Evolutionary conservation across 495 filamentous ascomycete species (phyloP).

Genomic region (Bombardia bombarda): DNA sequence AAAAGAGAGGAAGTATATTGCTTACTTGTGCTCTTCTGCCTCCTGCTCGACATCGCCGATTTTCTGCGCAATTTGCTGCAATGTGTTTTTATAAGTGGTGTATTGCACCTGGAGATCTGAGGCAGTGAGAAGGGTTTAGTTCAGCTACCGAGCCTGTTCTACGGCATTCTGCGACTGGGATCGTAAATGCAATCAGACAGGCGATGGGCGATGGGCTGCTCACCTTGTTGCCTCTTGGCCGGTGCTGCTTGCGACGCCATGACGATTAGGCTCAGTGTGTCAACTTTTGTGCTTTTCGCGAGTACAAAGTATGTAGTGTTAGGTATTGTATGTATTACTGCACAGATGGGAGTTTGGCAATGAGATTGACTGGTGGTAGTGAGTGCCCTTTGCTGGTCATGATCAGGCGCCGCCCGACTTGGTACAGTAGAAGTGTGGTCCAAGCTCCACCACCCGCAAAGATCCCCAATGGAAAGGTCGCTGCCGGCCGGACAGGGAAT

Average conservation of each 20-base stretch:
- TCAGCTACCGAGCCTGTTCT: background rate
- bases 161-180: background rate
- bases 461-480: too few species aligned
- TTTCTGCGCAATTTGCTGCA: conserved; percentile 90
- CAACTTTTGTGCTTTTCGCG: background rate
- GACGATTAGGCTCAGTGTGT: background rate
- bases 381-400: too few species aligned
- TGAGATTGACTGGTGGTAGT: too few species aligned
- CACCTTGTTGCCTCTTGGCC: conserved; percentile 81
- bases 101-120: conserved; percentile 91
- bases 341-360: too few species aligned
- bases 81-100: conserved; percentile 87
- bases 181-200: too few species aligned
- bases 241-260: conserved; percentile 37
- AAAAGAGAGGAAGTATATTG: conserved; percentile 3
- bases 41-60: conserved; percentile 97
- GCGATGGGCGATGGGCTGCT: too few species aligned
- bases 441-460: background rate
- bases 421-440: conserved; percentile 2
- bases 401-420: too few species aligned
- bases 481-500: too few species aligned
- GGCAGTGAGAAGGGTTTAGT: conserved; percentile 2
- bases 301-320: too few species aligned
- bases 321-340: too few species aligned
- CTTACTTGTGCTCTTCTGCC: conserved; percentile 95